Evolutionary conservation across 164 flowering plant species (phyloP), one percentile per base, ranked within the genome.

Genomic region (Echeveria elegans): DNA sequence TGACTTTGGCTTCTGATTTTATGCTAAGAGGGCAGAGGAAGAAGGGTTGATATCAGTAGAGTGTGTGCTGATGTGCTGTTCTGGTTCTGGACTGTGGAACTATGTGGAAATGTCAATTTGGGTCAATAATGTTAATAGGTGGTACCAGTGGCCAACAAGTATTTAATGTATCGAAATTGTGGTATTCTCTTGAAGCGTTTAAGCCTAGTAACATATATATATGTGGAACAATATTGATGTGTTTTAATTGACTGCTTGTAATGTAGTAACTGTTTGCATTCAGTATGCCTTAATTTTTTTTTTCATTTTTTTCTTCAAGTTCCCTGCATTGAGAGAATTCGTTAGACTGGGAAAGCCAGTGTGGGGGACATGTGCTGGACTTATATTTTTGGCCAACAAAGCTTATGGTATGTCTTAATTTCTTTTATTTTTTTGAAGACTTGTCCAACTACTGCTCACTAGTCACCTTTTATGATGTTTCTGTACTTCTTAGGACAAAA

Each of bases 301-400:
- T 18, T 45, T 15, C 1, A 19, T 48, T 53, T 53, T 14, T 23
- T 53, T 53, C 10, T 2, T 24, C n/a, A 3, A 91, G 97, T 91
- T 94, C 77, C 99, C 99, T 38, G 96, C 97, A 32, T 64, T 94
- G 68, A 82, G 99, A 0, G 91, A 89, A 58, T 94, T 91, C 77
- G 89, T 94, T 18, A 80, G 83, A 78, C 73, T 76, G 85, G 99
- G 99, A 70, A 94, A 91, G 70, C 96, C 99, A 63, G 97, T 91
- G 58, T 94, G 97, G 97, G 99, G 99, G 38, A 94, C 99, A 14
- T 91, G 99, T 81, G 99, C 99, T 61, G 96, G 97, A 59, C 92
- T 94, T 67, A 94, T 91, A 63, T 94, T 94, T 81, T 79, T 89
- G 83, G 95, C 97, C 8, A 60, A 94, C 76, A 91, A 75, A 75